A percentile compares a stretch with the other conserved stretches of the same genome.
Evolutionary conservation across 2,329 filamentous ascomycete genomes (phyloP).

Genomic region (Pestalotiopsis sp.): DNA sequence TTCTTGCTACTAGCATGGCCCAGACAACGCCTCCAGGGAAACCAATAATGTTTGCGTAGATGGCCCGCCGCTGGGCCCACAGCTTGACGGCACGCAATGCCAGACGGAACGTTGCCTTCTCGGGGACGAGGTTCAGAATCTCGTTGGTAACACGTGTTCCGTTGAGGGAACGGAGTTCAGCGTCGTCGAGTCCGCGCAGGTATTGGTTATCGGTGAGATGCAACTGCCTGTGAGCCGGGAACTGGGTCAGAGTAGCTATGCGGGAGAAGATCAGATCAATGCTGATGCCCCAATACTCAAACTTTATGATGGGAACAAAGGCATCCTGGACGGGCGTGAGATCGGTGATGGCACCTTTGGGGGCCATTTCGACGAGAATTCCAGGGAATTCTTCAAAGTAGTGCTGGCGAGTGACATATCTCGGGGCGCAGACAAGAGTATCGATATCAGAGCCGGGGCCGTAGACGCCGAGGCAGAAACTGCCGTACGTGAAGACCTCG

Average conservation of each 20-base stretch:
- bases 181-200: constrained; percentile 83
- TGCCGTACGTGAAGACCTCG: constrained; percentile 95
- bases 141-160: constrained; percentile 94
- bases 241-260: constrained; percentile 68
- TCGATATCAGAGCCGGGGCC: constrained; percentile 98
- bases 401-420: constrained; percentile 84
- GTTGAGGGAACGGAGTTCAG: constrained; percentile 86
- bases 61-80: constrained; percentile 89
- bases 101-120: constrained; percentile 85
- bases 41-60: constrained; percentile 95
- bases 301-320: constrained; percentile 96
- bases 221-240: constrained; percentile 69
- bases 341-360: constrained; percentile 79
- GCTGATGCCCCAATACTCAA: constrained; percentile 87
- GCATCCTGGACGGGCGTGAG: constrained; percentile 85
- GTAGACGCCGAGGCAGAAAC: constrained; percentile 91
- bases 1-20: constrained; percentile 95
- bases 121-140: constrained; percentile 85
- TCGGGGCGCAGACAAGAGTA: constrained; percentile 88
- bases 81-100: constrained; percentile 92
- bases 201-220: constrained; percentile 82
- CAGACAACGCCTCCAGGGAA: constrained; percentile 97
- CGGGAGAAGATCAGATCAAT: constrained; percentile 92
- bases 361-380: constrained; percentile 75
- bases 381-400: constrained; percentile 91